A percentile compares a stretch with the other conserved stretches of the same genome.
Conservation (phyloP, 169 alveolate genomes). For the Toxoplasma gondii region DNA sequence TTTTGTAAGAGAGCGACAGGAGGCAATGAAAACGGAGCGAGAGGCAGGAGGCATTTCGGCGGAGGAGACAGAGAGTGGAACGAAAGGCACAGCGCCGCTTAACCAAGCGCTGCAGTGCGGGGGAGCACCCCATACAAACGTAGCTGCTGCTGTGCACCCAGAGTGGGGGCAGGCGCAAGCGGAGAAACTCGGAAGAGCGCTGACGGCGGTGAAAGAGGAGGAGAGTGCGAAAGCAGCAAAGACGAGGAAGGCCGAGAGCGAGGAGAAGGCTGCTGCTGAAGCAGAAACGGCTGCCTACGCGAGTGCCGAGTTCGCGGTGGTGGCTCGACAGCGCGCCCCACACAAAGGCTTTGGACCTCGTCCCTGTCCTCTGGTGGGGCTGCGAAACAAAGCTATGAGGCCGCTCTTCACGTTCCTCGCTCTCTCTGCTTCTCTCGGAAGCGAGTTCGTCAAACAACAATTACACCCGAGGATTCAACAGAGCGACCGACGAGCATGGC, state of each 20-base stretch:
- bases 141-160: neutral
- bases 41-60: neutral
- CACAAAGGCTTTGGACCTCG: neutral
- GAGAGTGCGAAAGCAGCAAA: neutral
- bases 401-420: neutral
- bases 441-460: neutral
- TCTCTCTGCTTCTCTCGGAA: neutral
- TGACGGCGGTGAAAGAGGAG: neutral
- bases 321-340: too few relatives aligned
- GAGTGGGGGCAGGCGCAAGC: neutral
- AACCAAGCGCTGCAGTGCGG: neutral
- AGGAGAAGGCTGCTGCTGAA: too few relatives aligned
- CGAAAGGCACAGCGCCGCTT: neutral
- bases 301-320: too few relatives aligned
- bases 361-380: neutral
- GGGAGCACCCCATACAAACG: too few relatives aligned
- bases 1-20: neutral
- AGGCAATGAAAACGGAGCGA: neutral
- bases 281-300: too few relatives aligned
- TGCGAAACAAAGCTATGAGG: neutral
- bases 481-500: constrained; percentile 4
- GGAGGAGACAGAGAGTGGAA: neutral
- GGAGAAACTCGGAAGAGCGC: neutral
- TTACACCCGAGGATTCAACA: constrained; percentile 27
- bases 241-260: neutral